A percentile compares a stretch with the other conserved stretches of the same genome.
phyloP scores from a whole-genome alignment of 441 rosid species.

The Gossypium davidsonii region DNA sequence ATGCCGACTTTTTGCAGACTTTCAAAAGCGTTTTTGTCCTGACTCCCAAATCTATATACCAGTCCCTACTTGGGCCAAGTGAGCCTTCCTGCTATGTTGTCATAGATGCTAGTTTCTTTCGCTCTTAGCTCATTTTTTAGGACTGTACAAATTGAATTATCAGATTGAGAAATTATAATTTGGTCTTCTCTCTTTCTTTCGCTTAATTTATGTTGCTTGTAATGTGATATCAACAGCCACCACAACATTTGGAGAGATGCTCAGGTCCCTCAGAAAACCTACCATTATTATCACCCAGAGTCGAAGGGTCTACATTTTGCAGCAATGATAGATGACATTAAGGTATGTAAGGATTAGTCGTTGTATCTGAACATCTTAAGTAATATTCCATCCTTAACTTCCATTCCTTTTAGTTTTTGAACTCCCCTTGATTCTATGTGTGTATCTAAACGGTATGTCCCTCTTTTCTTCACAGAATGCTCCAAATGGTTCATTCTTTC shows the following conservation, averaged over 20 bases:
- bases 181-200: slow-evolving; percentile 2
- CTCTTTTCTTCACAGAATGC: slow-evolving; percentile 54
- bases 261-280: slow-evolving; percentile 65
- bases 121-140: not conserved
- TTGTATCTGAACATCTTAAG: not conserved
- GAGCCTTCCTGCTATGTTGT: slow-evolving; percentile 25
- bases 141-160: not conserved
- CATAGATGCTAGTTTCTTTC: not conserved
- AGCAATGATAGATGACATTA: slow-evolving; percentile 74
- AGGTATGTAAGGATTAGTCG: slow-evolving; percentile 39
- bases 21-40: slow-evolving; percentile 78
- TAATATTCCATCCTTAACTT: not conserved
- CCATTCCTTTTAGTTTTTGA: not conserved
- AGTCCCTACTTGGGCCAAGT: slow-evolving; percentile 95
- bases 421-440: not conserved
- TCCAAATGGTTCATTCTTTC: slow-evolving; percentile 84
- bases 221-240: slow-evolving; percentile 53
- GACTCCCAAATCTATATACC: slow-evolving; percentile 88
- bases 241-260: slow-evolving; percentile 99
- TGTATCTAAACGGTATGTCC: not conserved
- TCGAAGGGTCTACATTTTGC: slow-evolving; percentile 81
- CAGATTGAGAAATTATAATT: not conserved
- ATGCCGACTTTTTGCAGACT: slow-evolving; percentile 88
- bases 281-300: slow-evolving; percentile 83
- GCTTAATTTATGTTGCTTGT: not conserved